These are phyloP conservation scores for Verticillium isaacii DNA, from an alignment of 2,329 filamentous ascomycete species.

Conservation along the genomic window DNA sequence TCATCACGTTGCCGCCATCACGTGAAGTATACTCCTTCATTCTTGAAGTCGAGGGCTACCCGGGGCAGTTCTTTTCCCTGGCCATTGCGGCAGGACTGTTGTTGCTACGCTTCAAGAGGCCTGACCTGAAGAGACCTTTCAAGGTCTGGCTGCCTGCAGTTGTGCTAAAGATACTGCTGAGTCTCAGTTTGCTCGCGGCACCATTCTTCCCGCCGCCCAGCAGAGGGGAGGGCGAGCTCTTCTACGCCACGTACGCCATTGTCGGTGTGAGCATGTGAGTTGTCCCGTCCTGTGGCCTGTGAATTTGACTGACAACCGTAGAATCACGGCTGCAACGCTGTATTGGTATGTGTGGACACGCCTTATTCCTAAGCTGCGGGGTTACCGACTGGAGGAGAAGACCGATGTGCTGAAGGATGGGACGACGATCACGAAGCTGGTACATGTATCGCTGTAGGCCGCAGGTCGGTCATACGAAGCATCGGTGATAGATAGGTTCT, in stretches of 20 bases:
- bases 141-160: conserved; percentile 60
- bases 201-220: conserved; percentile 58
- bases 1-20: conserved; percentile 61
- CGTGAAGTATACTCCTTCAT: conserved; percentile 68
- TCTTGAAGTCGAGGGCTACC: conserved; percentile 66
- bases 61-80: conserved; percentile 55
- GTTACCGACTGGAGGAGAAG: conserved; percentile 60
- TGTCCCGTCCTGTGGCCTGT: not conserved
- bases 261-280: conserved; percentile 50
- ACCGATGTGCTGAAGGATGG: conserved; percentile 58
- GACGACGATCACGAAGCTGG: conserved; percentile 58
- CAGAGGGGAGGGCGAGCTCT: conserved; percentile 37
- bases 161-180: conserved; percentile 47
- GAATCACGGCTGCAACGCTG: conserved; percentile 50
- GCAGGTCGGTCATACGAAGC: not conserved
- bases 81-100: conserved; percentile 54
- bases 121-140: conserved; percentile 59
- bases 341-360: conserved; percentile 70
- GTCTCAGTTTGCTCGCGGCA: conserved; percentile 50
- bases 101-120: conserved; percentile 53
- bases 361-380: conserved; percentile 51
- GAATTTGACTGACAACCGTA: conserved; percentile 19
- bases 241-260: conserved; percentile 50
- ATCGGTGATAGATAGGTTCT: not conserved
- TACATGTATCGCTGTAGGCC: conserved; percentile 17